phyloP scores from a whole-genome alignment of 805 yeast genomes.

The Saccharomycopsis schoenii region DNA sequence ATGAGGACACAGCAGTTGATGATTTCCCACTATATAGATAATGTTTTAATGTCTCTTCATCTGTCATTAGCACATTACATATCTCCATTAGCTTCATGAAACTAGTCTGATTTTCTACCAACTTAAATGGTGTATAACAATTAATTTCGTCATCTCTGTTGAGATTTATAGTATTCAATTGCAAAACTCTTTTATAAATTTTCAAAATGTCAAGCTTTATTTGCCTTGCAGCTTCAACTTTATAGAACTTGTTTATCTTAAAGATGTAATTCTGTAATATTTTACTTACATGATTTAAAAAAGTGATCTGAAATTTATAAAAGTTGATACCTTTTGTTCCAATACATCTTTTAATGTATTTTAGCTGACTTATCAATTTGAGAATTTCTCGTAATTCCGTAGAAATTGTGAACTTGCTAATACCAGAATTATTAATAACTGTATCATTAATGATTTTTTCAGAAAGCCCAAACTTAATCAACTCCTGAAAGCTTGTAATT shows the following conservation, averaged over 20 bases:
- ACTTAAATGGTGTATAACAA: not conserved
- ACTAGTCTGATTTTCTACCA: not conserved
- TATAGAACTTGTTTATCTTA: constrained; percentile 7
- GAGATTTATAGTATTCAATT: not conserved
- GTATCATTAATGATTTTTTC: not conserved
- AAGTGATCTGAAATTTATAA: not conserved
- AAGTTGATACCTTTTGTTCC: not conserved
- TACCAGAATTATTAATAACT: not conserved
- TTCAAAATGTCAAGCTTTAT: constrained; percentile 9
- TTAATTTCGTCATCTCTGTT: not conserved
- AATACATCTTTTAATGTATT: not conserved
- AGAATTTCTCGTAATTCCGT: not conserved
- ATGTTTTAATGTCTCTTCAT: not conserved
- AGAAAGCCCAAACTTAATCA: not conserved
- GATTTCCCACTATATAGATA: not conserved
- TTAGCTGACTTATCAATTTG: not conserved
- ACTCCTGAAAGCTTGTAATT: not conserved
- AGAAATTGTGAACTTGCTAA: not conserved
- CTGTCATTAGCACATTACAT: constrained; percentile 6
- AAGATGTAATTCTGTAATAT: constrained; percentile 5
- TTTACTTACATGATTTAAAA: not conserved
- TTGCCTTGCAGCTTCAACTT: constrained; percentile 6
- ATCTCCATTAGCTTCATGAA: constrained; percentile 6
- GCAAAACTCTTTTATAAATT: not conserved
- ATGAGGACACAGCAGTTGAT: not conserved